These are phyloP conservation scores for Aegilops speltoides DNA, from an alignment of 176 grass and related monocot species.

Conservation along the genomic window DNA sequence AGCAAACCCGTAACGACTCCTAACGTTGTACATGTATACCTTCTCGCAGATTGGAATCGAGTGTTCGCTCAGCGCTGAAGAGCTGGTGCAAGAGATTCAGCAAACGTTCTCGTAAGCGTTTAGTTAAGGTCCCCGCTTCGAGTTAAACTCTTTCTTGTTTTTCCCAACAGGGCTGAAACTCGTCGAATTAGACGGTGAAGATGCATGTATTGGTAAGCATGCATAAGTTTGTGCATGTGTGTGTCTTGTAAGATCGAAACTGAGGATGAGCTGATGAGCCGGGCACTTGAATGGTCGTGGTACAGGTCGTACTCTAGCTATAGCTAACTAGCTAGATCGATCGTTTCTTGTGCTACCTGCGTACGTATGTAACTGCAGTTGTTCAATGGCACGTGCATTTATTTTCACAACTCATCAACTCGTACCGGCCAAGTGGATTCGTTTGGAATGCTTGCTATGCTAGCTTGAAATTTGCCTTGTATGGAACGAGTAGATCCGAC, in stretches of 20 bases:
- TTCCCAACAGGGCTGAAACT: not conserved
- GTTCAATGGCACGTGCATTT: not conserved
- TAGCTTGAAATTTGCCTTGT: not conserved
- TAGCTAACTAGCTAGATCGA: not conserved
- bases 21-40: not conserved
- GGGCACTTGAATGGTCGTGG: not conserved
- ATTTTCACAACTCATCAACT: not conserved
- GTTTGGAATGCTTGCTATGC: not conserved
- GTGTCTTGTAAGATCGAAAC: not conserved
- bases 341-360: not conserved
- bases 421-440: not conserved
- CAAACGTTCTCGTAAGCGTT: conserved; percentile 58
- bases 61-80: conserved; percentile 83
- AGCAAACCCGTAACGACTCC: not conserved
- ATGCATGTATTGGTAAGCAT: not conserved
- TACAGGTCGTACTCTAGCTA: not conserved
- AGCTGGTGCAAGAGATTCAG: conserved; percentile 78
- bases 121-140: not conserved
- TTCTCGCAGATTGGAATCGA: conserved; percentile 85
- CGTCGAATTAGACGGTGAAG: not conserved
- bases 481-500: not conserved
- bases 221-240: not conserved
- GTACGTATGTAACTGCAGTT: not conserved
- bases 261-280: not conserved
- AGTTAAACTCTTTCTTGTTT: not conserved